These are phyloP conservation scores for Hapsidospora chrysogenum DNA, from an alignment of 495 filamentous ascomycete species.

Conservation along the genomic window DNA sequence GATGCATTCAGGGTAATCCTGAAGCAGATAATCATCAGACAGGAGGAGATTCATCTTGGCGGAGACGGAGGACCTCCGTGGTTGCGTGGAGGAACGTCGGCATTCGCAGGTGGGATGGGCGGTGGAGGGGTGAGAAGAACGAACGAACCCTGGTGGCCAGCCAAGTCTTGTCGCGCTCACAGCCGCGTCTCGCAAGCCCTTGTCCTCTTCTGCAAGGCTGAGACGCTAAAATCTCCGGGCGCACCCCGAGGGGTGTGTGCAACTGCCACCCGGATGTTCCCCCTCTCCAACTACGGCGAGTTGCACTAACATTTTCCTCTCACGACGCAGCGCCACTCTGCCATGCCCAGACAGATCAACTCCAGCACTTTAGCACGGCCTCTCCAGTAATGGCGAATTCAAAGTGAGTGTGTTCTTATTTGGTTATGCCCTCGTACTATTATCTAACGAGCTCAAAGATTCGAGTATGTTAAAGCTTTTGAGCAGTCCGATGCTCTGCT, in stretches of 20 bases:
- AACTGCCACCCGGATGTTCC: neutral
- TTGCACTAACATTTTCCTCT: neutral
- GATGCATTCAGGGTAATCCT: conserved; percentile 86
- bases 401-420: too few relatives aligned
- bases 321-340: too few relatives aligned
- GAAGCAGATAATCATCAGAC: conserved; percentile 50
- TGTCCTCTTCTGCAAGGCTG: conserved; percentile 1
- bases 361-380: neutral
- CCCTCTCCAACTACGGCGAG: neutral
- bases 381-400: conserved; percentile 28
- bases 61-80: neutral
- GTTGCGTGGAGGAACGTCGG: neutral
- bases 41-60: conserved; percentile 29
- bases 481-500: conserved; percentile 68
- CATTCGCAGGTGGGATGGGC: neutral
- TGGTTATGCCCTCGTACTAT: too few relatives aligned
- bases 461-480: conserved; percentile 82
- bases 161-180: too few relatives aligned
- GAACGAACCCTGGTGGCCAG: neutral
- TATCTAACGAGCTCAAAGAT: conserved; percentile 34
- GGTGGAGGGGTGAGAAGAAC: neutral
- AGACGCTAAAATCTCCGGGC: too few relatives aligned
- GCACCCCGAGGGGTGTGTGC: neutral
- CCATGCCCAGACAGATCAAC: too few relatives aligned
- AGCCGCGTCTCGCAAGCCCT: too few relatives aligned